Evolutionary conservation across 1,284 basidiomycete genomes (phyloP).

Genomic region (Tilletia caries): DNA sequence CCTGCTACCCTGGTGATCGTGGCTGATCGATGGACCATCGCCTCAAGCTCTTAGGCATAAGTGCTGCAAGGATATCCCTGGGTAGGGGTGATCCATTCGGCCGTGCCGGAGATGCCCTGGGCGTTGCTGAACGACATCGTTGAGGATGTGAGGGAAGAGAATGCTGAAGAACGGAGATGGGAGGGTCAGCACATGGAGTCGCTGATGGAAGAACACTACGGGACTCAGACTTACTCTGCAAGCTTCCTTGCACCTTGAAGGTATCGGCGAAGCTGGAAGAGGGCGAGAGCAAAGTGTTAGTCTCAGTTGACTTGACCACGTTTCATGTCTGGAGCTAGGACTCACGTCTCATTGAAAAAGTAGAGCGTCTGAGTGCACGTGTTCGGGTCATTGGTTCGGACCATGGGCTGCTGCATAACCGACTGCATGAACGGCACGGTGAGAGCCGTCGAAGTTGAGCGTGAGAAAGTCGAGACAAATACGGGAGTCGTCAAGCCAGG

Average conservation of each 20-base stretch:
- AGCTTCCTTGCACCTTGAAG: constrained; percentile 7
- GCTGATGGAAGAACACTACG: no score
- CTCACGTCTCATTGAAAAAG: constrained; percentile 13
- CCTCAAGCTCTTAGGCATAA: background rate
- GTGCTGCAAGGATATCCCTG: constrained; percentile 14
- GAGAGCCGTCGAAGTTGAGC: background rate
- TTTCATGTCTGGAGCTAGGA: no score
- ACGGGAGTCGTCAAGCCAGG: constrained; percentile 7
- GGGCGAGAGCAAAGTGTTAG: background rate
- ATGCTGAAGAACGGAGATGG: background rate
- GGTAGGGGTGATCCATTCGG: constrained; percentile 12
- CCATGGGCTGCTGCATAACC: constrained; percentile 12
- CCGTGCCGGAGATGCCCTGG: constrained; percentile 12
- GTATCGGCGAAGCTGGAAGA: constrained; percentile 4
- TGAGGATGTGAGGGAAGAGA: background rate
- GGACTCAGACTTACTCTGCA: constrained; percentile 8
- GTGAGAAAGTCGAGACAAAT: constrained; percentile 9
- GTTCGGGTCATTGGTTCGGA: background rate
- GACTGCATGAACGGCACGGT: background rate
- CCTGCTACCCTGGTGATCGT: no score
- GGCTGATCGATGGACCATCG: no score
- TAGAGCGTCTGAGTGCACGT: constrained; percentile 13
- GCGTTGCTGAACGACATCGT: constrained; percentile 1
- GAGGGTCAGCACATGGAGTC: no score
- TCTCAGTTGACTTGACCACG: no score